A percentile compares a stretch with the other conserved stretches of the same genome.
Evolutionary conservation across 1,284 basidiomycete species (phyloP).

Genomic region (Ganoderma leucocontextum): DNA sequence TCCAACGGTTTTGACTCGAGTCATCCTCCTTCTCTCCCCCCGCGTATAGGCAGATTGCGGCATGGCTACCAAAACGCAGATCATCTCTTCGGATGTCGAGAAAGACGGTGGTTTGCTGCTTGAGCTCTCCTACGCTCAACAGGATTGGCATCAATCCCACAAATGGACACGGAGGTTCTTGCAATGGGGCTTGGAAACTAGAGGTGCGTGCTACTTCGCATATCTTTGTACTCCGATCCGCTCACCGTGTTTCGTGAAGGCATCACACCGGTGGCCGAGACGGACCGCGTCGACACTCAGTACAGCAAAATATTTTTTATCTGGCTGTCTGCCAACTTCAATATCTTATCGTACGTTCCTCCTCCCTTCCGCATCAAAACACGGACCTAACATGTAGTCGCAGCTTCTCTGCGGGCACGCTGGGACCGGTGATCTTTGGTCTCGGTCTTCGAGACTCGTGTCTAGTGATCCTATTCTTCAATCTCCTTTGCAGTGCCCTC

Average conservation of each 20-base stretch:
- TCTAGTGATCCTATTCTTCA: constrained; percentile 82
- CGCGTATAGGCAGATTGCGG: too few relatives aligned
- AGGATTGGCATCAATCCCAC: constrained; percentile 32
- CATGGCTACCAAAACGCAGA: neutral
- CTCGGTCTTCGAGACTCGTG: constrained; percentile 78
- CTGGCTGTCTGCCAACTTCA: constrained; percentile 78
- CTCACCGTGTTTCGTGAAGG: constrained; percentile 43
- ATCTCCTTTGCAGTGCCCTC: constrained; percentile 60
- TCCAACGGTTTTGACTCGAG: neutral
- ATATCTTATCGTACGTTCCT: constrained; percentile 70
- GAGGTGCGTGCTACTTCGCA: constrained; percentile 31
- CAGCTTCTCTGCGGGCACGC: constrained; percentile 79
- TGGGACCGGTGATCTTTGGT: constrained; percentile 74
- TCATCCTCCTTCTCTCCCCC: neutral
- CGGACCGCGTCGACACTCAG: constrained; percentile 66
- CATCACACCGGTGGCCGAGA: constrained; percentile 56
- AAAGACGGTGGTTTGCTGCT: constrained; percentile 28
- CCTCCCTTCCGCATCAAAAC: neutral
- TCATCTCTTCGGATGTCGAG: constrained; percentile 21
- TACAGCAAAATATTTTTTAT: constrained; percentile 80
- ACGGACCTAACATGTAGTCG: neutral
- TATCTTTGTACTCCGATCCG: neutral
- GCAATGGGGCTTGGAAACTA: constrained; percentile 38
- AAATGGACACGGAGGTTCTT: constrained; percentile 36
- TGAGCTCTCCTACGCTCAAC: constrained; percentile 25